phyloP scores from a whole-genome alignment of 1,284 basidiomycete species.

The Ustilago bromivora region DNA sequence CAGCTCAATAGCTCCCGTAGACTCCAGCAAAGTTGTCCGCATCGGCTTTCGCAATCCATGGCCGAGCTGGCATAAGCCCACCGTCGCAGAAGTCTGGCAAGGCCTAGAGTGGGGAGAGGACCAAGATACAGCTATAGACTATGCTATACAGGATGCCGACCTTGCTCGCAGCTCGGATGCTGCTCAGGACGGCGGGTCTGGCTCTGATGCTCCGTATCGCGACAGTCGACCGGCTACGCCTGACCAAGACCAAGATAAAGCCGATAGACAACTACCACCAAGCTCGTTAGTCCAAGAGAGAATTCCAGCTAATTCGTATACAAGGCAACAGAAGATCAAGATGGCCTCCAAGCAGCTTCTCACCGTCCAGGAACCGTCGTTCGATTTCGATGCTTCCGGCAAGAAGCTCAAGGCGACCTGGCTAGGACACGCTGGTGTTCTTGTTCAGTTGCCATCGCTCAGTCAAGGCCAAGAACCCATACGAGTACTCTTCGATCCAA shows the following conservation, averaged over 20 bases:
- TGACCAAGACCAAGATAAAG: conserved; percentile 10
- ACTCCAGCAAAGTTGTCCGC: conserved; percentile 29
- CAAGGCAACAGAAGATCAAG: conserved; percentile 32
- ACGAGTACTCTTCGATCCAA: conserved; percentile 64
- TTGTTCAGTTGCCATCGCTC: conserved; percentile 56
- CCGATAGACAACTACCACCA: neutral
- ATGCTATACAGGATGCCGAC: conserved; percentile 31
- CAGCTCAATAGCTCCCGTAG: conserved; percentile 33
- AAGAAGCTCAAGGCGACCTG: conserved; percentile 55
- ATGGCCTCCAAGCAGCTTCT: conserved; percentile 37
- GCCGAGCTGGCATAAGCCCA: conserved; percentile 62
- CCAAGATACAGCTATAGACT: conserved; percentile 33
- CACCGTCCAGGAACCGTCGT: conserved; percentile 37
- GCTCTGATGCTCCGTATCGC: conserved; percentile 11
- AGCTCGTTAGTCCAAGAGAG: conserved; percentile 7
- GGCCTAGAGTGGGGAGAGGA: conserved; percentile 60
- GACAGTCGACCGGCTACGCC: conserved; percentile 26
- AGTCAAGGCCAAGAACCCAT: conserved; percentile 24
- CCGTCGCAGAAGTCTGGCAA: conserved; percentile 52
- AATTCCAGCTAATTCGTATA: conserved; percentile 17
- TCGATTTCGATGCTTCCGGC: conserved; percentile 20
- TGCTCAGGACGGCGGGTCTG: neutral
- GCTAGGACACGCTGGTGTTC: conserved; percentile 65
- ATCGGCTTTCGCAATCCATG: conserved; percentile 65
- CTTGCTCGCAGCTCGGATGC: neutral